A percentile compares a stretch with the other conserved stretches of the same genome.
Evolutionary conservation across 78 protist genomes (phyloP).

Genomic region (Bodo saltans): DNA sequence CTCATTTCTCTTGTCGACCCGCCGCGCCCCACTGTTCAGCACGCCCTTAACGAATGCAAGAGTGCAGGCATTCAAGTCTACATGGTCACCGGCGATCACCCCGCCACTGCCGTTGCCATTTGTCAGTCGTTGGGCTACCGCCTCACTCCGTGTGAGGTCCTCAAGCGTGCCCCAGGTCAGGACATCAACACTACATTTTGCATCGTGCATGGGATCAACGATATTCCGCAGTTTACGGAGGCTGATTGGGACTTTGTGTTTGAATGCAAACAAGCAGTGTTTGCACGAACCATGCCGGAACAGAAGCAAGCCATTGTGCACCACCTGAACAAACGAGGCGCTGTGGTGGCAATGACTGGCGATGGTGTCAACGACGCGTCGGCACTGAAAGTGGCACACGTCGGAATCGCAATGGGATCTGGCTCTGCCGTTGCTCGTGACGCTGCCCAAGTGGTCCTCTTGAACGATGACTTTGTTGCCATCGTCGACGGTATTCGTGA

Average conservation of each 20-base stretch:
- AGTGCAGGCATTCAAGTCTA: slow-evolving; percentile 47
- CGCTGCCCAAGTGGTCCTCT: slow-evolving; percentile 89
- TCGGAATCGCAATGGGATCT: slow-evolving; percentile 89
- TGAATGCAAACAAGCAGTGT: slow-evolving; percentile 37
- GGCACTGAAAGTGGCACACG: slow-evolving; percentile 80
- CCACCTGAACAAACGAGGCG: slow-evolving; percentile 20
- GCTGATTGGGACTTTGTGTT: too few relatives aligned
- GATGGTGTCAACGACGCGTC: slow-evolving; percentile 47
- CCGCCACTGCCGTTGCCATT: slow-evolving; percentile 47
- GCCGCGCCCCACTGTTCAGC: slow-evolving; percentile 25
- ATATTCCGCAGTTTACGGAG: too few relatives aligned
- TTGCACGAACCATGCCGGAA: slow-evolving; percentile 38
- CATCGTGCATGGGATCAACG: too few relatives aligned
- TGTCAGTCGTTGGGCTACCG: slow-evolving; percentile 42
- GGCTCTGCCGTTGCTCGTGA: slow-evolving; percentile 91
- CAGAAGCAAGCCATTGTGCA: slow-evolving; percentile 36
- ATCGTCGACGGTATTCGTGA: slow-evolving; percentile 85
- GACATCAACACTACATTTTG: too few relatives aligned
- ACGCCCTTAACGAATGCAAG: slow-evolving; percentile 23
- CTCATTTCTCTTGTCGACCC: slow-evolving; percentile 58
- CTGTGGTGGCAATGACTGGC: slow-evolving; percentile 36
- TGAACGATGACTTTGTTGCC: slow-evolving; percentile 90
- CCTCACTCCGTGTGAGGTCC: too few relatives aligned
- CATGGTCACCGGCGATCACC: slow-evolving; percentile 67
- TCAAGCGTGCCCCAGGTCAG: too few relatives aligned